Base-by-base conservation (phyloP, 2,329 filamentous ascomycete genomes). In the Coleophoma eucalyptorum region DNA sequence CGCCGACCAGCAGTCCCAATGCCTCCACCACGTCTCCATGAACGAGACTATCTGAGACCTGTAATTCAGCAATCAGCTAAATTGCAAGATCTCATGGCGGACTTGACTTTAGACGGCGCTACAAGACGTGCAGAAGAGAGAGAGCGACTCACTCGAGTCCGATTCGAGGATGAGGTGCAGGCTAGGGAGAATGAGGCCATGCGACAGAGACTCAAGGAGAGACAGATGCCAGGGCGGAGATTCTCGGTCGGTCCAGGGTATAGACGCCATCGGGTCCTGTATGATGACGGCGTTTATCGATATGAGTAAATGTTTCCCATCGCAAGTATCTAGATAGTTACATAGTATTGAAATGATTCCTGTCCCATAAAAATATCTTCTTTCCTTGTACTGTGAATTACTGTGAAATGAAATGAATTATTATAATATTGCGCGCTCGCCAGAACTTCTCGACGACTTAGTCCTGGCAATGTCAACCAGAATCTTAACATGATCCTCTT, bases 401-500 rank as follows among this genome's bases (percentile, higher is more conserved):
- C 21, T 26, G 4, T 26, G 21, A 26, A 26, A 26, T 26, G 7
- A 26, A 26, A 26, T 26, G 7, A 26, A 26, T 26, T 8, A 6
- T 26, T 26, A 26, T 6, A 26, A 8, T 26, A 8, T 3, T 7
- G 26, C 3, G 10, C 26, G 26, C 26, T 26, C 26, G 26, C 26
- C 5, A 26, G 26, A 8, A 26, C 26, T 6, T 26, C 3, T 8
- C 26, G 26, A 26, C 10, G 10, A 26, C 26, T 26, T 26, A 3
- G 26, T 26, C 26, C 5, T 5, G 26, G 26, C 26, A 26, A 59
- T 55, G 50, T 82, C 74, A 2, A 86, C 77, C 43, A 86, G 56
- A 31, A 86, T 79, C 67, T 86, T 86, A 26, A 84, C 80, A 58
- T 85, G 79, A 48, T 74, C 78, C 43, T 84, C 79, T 59, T 81